Conservation (phyloP, 1,139 yeast genomes). For the Martiniozyma asiatica region DNA sequence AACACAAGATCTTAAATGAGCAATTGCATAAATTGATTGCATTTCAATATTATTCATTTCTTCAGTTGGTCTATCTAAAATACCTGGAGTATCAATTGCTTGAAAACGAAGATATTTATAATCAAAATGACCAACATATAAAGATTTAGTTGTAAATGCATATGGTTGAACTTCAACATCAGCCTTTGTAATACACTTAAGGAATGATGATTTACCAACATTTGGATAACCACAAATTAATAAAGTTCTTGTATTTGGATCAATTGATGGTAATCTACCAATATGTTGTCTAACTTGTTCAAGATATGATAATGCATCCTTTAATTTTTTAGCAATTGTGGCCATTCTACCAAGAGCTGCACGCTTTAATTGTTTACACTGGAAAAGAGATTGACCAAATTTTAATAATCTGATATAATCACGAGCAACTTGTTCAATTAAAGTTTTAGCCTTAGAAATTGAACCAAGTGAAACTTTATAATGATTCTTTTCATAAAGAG, state of each 20-base stretch:
- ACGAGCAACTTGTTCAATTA: slow-evolving; percentile 91
- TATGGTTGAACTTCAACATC: slow-evolving; percentile 99
- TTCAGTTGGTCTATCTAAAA: slow-evolving; percentile 95
- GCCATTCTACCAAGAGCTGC: slow-evolving; percentile 99
- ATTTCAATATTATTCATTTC: slow-evolving; percentile 99
- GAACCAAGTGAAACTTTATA: slow-evolving; percentile 97
- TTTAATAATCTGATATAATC: slow-evolving; percentile 88
- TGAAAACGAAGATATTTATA: slow-evolving; percentile 95
- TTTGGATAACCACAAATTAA: slow-evolving; percentile 98
- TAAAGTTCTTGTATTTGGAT: slow-evolving; percentile 95
- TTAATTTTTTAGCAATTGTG: slow-evolving; percentile 84
- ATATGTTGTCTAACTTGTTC: slow-evolving; percentile 99
- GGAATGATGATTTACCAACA: slow-evolving; percentile 95
- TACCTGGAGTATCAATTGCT: slow-evolving; percentile 99
- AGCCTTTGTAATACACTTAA: slow-evolving; percentile 88
- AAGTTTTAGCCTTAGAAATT: slow-evolving; percentile 81
- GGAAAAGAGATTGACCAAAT: slow-evolving; percentile 95
- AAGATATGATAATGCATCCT: slow-evolving; percentile 83
- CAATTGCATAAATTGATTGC: slow-evolving; percentile 98
- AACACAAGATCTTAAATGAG: slow-evolving; percentile 93
- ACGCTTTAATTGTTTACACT: slow-evolving; percentile 94
- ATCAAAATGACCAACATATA: slow-evolving; percentile 95
- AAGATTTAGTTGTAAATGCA: slow-evolving; percentile 93
- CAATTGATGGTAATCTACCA: slow-evolving; percentile 96
- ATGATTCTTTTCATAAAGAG: slow-evolving; percentile 94